A percentile compares a stretch with the other conserved stretches of the same genome.
Evolutionary conservation across 2,329 filamentous ascomycete species (phyloP).

Genomic region (Pezicula carpinea): DNA sequence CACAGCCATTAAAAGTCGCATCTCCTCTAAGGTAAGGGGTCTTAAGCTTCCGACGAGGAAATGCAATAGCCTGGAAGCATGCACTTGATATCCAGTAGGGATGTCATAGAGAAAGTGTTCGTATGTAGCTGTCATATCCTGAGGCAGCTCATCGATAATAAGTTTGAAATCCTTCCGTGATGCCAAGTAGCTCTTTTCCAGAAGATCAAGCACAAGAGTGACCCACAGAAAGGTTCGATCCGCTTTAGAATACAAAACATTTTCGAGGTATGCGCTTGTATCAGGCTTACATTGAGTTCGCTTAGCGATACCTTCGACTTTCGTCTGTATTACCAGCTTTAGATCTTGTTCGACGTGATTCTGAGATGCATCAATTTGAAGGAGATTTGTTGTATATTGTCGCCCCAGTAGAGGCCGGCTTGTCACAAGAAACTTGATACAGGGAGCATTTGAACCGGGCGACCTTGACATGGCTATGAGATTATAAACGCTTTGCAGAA

Average conservation of each 20-base stretch:
- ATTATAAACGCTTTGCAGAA: slow-evolving; percentile 22
- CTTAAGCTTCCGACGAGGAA: slow-evolving; percentile 31
- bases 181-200: slow-evolving; percentile 26
- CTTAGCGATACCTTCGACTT: slow-evolving; percentile 28
- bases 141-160: slow-evolving; percentile 29
- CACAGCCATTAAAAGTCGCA: slow-evolving; percentile 30
- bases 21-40: slow-evolving; percentile 29
- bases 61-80: slow-evolving; percentile 27
- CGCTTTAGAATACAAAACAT: slow-evolving; percentile 27
- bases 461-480: slow-evolving; percentile 13
- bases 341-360: slow-evolving; percentile 25
- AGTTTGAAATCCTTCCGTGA: slow-evolving; percentile 23
- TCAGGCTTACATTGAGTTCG: slow-evolving; percentile 21
- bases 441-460: slow-evolving; percentile 10
- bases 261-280: slow-evolving; percentile 23
- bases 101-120: slow-evolving; percentile 27
- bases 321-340: slow-evolving; percentile 27
- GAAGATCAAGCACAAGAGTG: slow-evolving; percentile 30
- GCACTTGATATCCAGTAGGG: slow-evolving; percentile 16
- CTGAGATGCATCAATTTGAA: slow-evolving; percentile 23
- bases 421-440: slow-evolving; percentile 31
- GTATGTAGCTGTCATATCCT: slow-evolving; percentile 28
- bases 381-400: slow-evolving; percentile 9
- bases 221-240: slow-evolving; percentile 36
- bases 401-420: slow-evolving; percentile 18